These are phyloP conservation scores for Lentinula detonsa DNA, from an alignment of 768 basidiomycete genomes.

Conservation along the genomic window DNA sequence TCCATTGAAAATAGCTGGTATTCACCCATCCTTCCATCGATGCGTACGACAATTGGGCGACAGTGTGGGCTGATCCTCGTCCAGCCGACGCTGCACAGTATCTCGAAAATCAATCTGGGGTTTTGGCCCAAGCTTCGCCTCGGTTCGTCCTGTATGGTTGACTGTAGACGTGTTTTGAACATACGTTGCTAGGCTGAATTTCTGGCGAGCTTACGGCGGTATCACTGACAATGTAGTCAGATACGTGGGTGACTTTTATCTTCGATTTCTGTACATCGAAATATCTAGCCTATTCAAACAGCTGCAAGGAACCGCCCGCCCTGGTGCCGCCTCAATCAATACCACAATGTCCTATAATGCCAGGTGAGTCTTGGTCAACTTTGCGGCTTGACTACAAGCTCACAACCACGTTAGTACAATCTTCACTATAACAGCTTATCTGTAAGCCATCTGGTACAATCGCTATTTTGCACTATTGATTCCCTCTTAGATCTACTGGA, in stretches of 20 bases:
- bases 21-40: slow-evolving; percentile 61
- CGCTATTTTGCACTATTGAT: not conserved
- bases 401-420: slow-evolving; percentile 28
- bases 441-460: slow-evolving; percentile 25
- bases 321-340: slow-evolving; percentile 47
- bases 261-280: not conserved
- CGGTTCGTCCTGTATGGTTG: slow-evolving; percentile 23
- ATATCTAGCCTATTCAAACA: slow-evolving; percentile 12
- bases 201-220: slow-evolving; percentile 49
- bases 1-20: slow-evolving; percentile 32
- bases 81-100: slow-evolving; percentile 54
- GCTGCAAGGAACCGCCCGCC: slow-evolving; percentile 60
- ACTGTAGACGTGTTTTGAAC: not conserved
- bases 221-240: slow-evolving; percentile 24
- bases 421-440: slow-evolving; percentile 58
- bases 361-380: slow-evolving; percentile 16
- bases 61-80: slow-evolving; percentile 48
- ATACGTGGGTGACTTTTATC: not conserved
- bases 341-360: slow-evolving; percentile 47
- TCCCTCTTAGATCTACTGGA: slow-evolving; percentile 40
- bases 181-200: slow-evolving; percentile 38
- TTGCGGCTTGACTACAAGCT: not conserved
- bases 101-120: slow-evolving; percentile 41
- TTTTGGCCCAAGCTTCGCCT: slow-evolving; percentile 52
- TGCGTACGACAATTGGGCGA: slow-evolving; percentile 62